Base-by-base conservation (phyloP, 2,329 filamentous ascomycete species). In the Fusarium concolor region DNA sequence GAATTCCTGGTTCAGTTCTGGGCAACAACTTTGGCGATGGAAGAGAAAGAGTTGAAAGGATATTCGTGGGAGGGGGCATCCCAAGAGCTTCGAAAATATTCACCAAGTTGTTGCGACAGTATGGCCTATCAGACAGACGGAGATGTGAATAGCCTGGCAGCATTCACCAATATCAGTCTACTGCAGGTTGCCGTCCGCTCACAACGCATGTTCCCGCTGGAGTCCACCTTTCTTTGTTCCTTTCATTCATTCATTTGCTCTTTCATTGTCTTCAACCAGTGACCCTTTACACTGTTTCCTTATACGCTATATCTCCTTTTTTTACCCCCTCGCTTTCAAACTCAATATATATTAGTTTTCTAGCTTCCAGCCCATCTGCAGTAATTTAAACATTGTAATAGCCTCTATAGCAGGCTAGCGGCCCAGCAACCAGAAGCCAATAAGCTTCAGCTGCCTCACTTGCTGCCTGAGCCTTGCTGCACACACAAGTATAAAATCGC, bases 121-220 rank as follows among this genome's bases (percentile, higher is more conserved):
- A n/a, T 53, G 17, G 17, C 17, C 10, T 20, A 22, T 20, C 28
- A 12, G 17, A 7, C 22, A 37, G 24, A 38, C 17, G n/a, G 18
- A 11, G 28, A 45, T 47, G 18, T 31, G n/a, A 35, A 54, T 54
- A n/a, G 28, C 22, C 46, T 45, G 17, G 42, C 18, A 26, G n/a
- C 38, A 37, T 60, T 44, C 42, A 54, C 42, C 15, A 10, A 24
- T n/a, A 28, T 35, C 22, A 10, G 12, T 24, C 11, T 44, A 41
- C 46, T 65, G 61, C 47, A 62, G 18, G 26, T 45, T 62, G 26
- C 61, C 47, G 46, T 20, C 18, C n/a, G 17, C 26, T 10, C 11
- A 26, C 7, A 28, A 41, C 5, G 46, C 45, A 51, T 20, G 15
- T 29, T 26, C 17, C 56, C 62, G 45, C 12, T 15, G 14, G 12